Evolutionary conservation across 176 grass and related monocot species (phyloP).

Genomic region (Tuctoria greenei): DNA sequence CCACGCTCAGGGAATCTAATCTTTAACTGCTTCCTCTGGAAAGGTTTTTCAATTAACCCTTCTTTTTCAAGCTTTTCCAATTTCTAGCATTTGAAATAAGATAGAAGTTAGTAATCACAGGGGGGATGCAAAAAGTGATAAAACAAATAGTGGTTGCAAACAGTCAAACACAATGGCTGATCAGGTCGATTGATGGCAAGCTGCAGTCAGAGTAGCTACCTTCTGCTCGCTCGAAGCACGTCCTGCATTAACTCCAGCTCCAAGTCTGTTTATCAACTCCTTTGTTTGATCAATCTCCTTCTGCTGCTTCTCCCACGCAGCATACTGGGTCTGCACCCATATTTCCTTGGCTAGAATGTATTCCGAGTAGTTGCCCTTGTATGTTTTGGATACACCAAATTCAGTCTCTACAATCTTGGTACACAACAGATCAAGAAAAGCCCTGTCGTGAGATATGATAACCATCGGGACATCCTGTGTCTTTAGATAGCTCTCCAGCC

Average conservation of each 20-base stretch:
- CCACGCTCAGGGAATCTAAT: constrained; percentile 95
- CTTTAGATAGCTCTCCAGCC: constrained; percentile 84
- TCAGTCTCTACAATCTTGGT: constrained; percentile 94
- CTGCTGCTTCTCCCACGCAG: constrained; percentile 97
- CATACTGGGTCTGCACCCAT: constrained; percentile 67
- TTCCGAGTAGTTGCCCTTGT: constrained; percentile 88
- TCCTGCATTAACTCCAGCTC: constrained; percentile 86
- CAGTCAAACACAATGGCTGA: not conserved
- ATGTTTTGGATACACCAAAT: constrained; percentile 87
- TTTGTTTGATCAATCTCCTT: constrained; percentile 95
- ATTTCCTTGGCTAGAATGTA: constrained; percentile 78
- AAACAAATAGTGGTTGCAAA: not conserved
- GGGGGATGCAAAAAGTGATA: not conserved
- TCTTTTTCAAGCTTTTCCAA: constrained; percentile 95
- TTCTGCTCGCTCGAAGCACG: constrained; percentile 97
- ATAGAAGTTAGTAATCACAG: constrained; percentile 27
- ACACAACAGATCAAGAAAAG: constrained; percentile 90
- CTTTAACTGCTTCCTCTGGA: constrained; percentile 91
- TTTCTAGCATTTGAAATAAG: constrained; percentile 63
- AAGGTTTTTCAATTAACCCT: constrained; percentile 95
- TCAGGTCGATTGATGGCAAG: not conserved
- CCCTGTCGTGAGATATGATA: constrained; percentile 96
- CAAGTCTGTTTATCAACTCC: constrained; percentile 89
- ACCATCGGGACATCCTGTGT: constrained; percentile 94
- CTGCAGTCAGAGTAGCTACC: constrained; percentile 41